Evolutionary conservation across 202 grass and related monocot genomes (phyloP).

Genomic region (Schoenoplectus tabernaemontani): DNA sequence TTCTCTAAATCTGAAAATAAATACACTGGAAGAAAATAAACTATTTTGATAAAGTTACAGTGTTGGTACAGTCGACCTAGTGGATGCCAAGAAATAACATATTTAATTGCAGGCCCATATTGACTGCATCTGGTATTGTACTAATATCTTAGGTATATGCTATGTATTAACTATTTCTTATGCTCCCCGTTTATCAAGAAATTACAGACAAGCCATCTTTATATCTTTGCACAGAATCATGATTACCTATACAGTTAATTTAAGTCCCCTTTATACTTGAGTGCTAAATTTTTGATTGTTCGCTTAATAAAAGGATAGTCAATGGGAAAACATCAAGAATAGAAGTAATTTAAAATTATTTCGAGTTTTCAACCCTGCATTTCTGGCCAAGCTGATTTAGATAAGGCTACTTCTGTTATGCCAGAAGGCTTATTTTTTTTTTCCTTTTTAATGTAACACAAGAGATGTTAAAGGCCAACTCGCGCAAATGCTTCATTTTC

Average conservation of each 20-base stretch:
- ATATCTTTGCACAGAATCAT: background rate
- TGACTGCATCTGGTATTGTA: background rate
- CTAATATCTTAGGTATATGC: background rate
- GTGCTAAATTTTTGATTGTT: background rate
- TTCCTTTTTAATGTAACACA: background rate
- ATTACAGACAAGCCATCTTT: background rate
- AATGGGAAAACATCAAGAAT: background rate
- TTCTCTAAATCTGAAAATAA: slow-evolving; percentile 1
- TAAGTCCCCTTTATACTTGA: background rate
- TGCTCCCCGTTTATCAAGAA: background rate
- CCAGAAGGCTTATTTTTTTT: background rate
- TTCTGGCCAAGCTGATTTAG: background rate
- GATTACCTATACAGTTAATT: background rate
- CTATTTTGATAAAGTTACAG: background rate
- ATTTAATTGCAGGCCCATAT: background rate
- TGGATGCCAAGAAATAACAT: background rate
- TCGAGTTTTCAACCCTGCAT: background rate
- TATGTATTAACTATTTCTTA: background rate
- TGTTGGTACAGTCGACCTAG: background rate
- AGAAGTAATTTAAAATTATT: background rate
- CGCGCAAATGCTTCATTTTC: background rate
- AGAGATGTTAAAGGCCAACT: background rate
- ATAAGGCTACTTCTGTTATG: background rate
- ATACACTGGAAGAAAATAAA: background rate
- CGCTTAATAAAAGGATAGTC: background rate